Base-by-base conservation (phyloP, 805 yeast species). In the Millerozyma miso region DNA sequence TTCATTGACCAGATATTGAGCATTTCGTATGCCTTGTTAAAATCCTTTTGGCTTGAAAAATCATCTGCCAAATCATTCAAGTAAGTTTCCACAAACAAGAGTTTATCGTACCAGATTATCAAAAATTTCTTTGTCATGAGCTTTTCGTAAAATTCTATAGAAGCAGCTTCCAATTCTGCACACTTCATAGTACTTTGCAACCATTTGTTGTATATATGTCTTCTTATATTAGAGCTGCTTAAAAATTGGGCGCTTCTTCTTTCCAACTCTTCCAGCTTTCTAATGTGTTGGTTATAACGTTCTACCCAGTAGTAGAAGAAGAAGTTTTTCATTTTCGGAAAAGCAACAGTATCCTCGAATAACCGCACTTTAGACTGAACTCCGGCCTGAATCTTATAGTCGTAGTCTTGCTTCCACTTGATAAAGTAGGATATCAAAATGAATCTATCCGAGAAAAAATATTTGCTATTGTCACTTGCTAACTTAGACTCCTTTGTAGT, bases 1-100 rank as follows among this genome's bases (percentile, higher is more conserved):
- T 59, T 63, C 62, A 67, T 62, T 4, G 64, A 55, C 75, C 75
- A 69, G 15, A 47, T 54, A 31, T 65, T 52, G 13, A 69, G 44
- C 12, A 53, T 40, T 23, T 59, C 67, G 14, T 59, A 53, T 15
- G 54, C 55, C 33, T 41, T 52, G 13, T 39, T 49, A 23, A 60
- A 57, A 29, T 67, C 71, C 31, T 48, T 53, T 23, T 60, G 59
- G 39, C 58, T 60, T 12, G 58, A 23, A 20, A 53, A 44, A 8
- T 62, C 64, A n/a, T 67, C 65, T 4, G 63, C 63, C 3, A 58
- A 45, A 7, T 63, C 67, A 3, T 52, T 43, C 35, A 69, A 45
- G 23, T 60, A 53, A 4, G 49, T 45, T 2, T 44, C 49, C 23
- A 59, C 59, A 26, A 51, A 50, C 18, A 53, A 42, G 36, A 51